phyloP scores from a whole-genome alignment of 202 grass and related monocot genomes.

The Cymbopogon flexuosus region DNA sequence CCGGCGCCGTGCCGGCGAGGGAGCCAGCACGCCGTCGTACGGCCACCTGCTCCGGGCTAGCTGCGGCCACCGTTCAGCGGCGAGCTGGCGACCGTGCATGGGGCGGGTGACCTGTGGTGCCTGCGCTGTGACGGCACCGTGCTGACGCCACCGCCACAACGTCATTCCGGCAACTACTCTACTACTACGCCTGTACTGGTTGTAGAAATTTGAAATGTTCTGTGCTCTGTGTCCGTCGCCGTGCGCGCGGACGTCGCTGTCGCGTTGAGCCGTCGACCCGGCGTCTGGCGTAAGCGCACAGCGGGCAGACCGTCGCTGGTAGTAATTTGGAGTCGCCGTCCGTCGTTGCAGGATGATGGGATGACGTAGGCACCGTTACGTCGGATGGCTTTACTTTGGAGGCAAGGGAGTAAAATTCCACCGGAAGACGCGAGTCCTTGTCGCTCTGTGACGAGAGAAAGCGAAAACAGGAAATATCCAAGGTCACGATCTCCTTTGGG shows the following conservation, averaged over 20 bases:
- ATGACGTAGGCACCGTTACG: not conserved
- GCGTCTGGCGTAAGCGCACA: not conserved
- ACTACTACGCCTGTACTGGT: not conserved
- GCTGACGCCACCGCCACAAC: not conserved
- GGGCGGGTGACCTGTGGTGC: not conserved
- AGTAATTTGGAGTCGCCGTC: not conserved
- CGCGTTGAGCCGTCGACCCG: no score
- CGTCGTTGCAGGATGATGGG: not conserved
- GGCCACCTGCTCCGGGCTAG: not conserved
- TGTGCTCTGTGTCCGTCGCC: not conserved
- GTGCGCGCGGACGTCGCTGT: not conserved
- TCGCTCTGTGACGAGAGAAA: not conserved
- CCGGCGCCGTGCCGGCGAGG: not conserved
- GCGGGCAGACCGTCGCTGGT: not conserved
- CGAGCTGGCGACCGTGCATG: no score
- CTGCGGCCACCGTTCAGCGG: no score
- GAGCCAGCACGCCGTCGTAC: not conserved
- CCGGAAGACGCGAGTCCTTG: not conserved
- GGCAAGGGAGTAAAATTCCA: not conserved
- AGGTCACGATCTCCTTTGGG: not conserved
- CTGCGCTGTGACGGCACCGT: not conserved
- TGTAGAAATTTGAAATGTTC: not conserved
- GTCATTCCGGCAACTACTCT: not conserved
- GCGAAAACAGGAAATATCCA: not conserved
- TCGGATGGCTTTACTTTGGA: not conserved